Base-by-base conservation (phyloP, 2,329 filamentous ascomycete species). In the Leptodontidium sp. region DNA sequence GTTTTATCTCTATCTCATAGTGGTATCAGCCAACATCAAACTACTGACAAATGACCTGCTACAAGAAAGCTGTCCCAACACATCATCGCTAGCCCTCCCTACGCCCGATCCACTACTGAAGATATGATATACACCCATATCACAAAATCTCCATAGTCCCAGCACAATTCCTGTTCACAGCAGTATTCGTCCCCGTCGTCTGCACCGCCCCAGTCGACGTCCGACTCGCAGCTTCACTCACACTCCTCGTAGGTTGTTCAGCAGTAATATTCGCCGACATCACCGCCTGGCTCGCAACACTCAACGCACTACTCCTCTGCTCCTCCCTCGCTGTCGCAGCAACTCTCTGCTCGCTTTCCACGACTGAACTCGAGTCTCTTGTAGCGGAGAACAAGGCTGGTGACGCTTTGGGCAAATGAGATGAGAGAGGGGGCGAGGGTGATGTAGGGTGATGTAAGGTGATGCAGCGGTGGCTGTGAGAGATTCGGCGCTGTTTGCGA, bases 331-430 rank as follows among this genome's bases (percentile, higher is more conserved):
- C 65, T 5, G 65, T 67, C 40, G 47, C 24, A 24, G 63, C 67
- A 5, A 68, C 55, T 35, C 62, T 68, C 38, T 47, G 12, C 2
- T 58, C 62, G 24, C 58, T 64, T 1, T 29, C 32, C 2, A 68
- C 57, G 24, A 65, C 35, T 8, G 61, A 57, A 24, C 47, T 58
- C 12, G 65, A 62, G 14, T 68, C 62, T 35, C 32, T 50, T 6
- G 65, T 70, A 4, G 61, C 65, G 1, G 65, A 67, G 9, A 45
- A 50, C 17, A 24, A 21, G 8, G 61, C 57, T 64, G 1, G 63
- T 63, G 4, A 63, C 49, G 15, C 57, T 63, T 40, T 57, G 24
- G 1, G 58, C 64, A 21, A 45, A 55, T 4, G 57, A 63, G 11
- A 65, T 47, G 14, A 65, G 15, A 1, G 62, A 65, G 43, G 24